Base-by-base conservation (phyloP, 345 rosid genomes). In the Syzygium jambos region DNA sequence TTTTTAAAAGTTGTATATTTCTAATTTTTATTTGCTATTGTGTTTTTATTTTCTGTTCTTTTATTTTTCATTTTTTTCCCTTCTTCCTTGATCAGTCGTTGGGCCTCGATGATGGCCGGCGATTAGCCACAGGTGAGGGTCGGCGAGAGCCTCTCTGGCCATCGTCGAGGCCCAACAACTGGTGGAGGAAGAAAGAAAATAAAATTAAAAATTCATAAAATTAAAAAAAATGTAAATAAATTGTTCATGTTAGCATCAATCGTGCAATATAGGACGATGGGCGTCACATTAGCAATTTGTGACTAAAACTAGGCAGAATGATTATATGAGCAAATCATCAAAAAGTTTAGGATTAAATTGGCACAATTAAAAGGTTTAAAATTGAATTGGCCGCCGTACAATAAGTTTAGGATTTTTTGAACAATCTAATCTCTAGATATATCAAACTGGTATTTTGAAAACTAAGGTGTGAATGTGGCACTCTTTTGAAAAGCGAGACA, bases 241-340 rank as follows among this genome's bases (percentile, higher is more conserved):
- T 57, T 57, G 3, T 57, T 6, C 65, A 5, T 2, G 0, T 25
- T 0, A 25, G 29, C 0, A 0, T 4, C 11, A 59, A 59, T 0
- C 7, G 12, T 59, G 7, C 15, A 14, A 27, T 2, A 25, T 25
- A 9, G 30, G 5, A 59, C 16, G 11, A 43, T 43, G 46, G 46
- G 3, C 29, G 11, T 25, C 65, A 2, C 29, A 1, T 7, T 2
- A 59, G 15, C 30, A 59, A 25, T 59, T 5, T 27, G 16, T 0
- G 27, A n/a, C 3, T 11, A 59, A 59, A 59, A 59, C 27, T 59
- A 11, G 65, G 27, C 3, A 2, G 12, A 59, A 59, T 27, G 46
- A 43, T 43, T 43, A 43, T 43, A 43, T 4, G 4, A 25, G 27
- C 1, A 59, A 59, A 59, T 59, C 5, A 59, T 59, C 2, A 27